phyloP scores from a whole-genome alignment of 1,284 basidiomycete species.

The Puccinia novopanici region DNA sequence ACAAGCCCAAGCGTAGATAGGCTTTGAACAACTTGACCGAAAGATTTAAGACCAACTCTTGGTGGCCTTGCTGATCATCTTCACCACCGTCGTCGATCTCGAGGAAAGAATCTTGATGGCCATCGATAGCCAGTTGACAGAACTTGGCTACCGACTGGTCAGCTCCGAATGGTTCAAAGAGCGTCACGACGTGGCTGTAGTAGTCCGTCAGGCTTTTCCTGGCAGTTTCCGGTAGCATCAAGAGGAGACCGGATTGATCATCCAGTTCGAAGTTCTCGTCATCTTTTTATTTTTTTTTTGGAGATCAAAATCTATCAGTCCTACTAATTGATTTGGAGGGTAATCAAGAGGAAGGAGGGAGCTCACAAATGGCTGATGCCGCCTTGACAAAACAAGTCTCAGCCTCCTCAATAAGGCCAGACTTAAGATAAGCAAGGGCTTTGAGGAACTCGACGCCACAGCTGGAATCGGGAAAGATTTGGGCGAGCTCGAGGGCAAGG shows the following conservation, averaged over 20 bases:
- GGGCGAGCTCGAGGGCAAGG: slow-evolving; percentile 68
- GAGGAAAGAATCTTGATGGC: not conserved
- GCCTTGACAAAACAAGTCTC: slow-evolving; percentile 71
- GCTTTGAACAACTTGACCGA: slow-evolving; percentile 41
- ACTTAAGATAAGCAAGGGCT: slow-evolving; percentile 69
- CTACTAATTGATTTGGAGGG: not conserved
- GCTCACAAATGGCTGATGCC: slow-evolving; percentile 75
- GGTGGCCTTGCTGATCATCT: not conserved
- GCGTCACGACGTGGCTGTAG: slow-evolving; percentile 22
- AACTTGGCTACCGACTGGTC: slow-evolving; percentile 37
- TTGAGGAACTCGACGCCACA: slow-evolving; percentile 74
- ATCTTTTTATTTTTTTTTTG: slow-evolving; percentile 33
- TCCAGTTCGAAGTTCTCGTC: slow-evolving; percentile 47
- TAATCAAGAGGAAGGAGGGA: slow-evolving; percentile 57
- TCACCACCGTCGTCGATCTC: not conserved
- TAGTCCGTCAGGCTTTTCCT: slow-evolving; percentile 19
- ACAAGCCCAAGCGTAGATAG: slow-evolving; percentile 25
- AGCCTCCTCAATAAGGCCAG: slow-evolving; percentile 75
- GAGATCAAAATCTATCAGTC: too few relatives aligned
- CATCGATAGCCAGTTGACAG: slow-evolving; percentile 41
- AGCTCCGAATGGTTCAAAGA: slow-evolving; percentile 38
- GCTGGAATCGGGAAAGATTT: slow-evolving; percentile 67
- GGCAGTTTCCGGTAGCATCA: slow-evolving; percentile 7
- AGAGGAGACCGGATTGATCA: slow-evolving; percentile 37
- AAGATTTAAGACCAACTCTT: slow-evolving; percentile 16